These are phyloP conservation scores for Iberis pinnata DNA, from an alignment of 345 rosid species.

Conservation along the genomic window DNA sequence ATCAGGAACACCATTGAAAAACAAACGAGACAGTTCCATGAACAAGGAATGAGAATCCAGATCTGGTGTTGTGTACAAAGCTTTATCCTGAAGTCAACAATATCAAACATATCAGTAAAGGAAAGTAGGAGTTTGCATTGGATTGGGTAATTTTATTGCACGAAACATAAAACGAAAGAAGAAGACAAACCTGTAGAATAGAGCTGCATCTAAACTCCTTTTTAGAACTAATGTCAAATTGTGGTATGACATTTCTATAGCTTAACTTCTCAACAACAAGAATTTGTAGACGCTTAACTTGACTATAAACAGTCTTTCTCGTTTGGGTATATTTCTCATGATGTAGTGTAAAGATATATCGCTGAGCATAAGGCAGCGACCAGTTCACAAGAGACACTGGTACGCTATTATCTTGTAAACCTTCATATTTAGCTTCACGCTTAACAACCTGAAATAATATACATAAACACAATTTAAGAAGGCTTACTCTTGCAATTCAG, in stretches of 20 bases:
- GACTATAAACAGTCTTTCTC: slow-evolving; percentile 42
- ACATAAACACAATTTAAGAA: slow-evolving; percentile 6
- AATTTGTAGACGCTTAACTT: slow-evolving; percentile 40
- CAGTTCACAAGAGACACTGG: slow-evolving; percentile 63
- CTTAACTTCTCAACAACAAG: slow-evolving; percentile 62
- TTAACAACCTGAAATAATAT: slow-evolving; percentile 50
- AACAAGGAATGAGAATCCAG: slow-evolving; percentile 62
- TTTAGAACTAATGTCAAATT: slow-evolving; percentile 38
- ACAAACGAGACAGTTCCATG: slow-evolving; percentile 71
- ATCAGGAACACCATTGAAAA: slow-evolving; percentile 60
- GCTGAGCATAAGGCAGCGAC: slow-evolving; percentile 94
- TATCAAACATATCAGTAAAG: slow-evolving; percentile 11
- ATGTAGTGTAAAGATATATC: slow-evolving; percentile 56
- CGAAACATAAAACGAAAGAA: slow-evolving; percentile 19
- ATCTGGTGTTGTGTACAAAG: slow-evolving; percentile 48
- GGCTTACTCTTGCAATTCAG: slow-evolving; percentile 3
- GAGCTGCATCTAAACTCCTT: slow-evolving; percentile 51
- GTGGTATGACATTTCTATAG: slow-evolving; percentile 56
- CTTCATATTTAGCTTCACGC: slow-evolving; percentile 61
- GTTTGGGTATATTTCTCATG: slow-evolving; percentile 48
- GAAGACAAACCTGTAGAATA: slow-evolving; percentile 57
- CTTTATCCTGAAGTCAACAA: slow-evolving; percentile 52
- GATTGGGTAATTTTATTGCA: not conserved
- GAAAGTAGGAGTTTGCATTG: slow-evolving; percentile 4
- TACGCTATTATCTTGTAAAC: slow-evolving; percentile 42